Conservation (phyloP, 2,329 filamentous ascomycete species). For the Sporothrix brunneoviolacea region DNA sequence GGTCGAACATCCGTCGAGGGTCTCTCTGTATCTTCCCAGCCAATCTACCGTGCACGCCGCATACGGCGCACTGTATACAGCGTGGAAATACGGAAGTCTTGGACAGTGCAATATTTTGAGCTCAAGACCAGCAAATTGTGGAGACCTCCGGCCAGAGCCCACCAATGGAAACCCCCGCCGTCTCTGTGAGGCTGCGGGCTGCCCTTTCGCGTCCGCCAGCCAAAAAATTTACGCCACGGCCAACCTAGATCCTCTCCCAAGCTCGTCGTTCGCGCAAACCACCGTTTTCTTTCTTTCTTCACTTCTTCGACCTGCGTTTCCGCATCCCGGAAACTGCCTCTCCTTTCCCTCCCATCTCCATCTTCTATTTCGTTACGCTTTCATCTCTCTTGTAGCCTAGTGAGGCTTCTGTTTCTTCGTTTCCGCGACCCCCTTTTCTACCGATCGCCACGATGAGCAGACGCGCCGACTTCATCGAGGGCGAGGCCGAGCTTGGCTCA, state of each 20-base stretch:
- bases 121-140: neutral
- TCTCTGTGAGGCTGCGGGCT: neutral
- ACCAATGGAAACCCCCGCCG: neutral
- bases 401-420: neutral
- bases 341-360: neutral
- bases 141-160: neutral
- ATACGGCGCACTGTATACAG: too few species aligned
- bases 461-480: conserved; percentile 74
- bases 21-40: too few species aligned
- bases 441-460: conserved; percentile 46
- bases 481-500: conserved; percentile 77
- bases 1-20: too few species aligned
- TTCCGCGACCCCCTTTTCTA: neutral
- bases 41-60: too few species aligned
- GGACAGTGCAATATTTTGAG: too few species aligned
- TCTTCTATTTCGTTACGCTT: too few species aligned
- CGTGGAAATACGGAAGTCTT: too few species aligned
- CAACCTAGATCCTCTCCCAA: neutral
- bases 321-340: too few species aligned
- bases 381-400: neutral
- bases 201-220: neutral
- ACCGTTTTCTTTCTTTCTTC: neutral
- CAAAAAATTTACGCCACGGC: neutral
- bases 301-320: neutral
- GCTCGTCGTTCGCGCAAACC: too few species aligned